Percentiles rank a stretch among this genome's conserved stretches.
These are phyloP conservation scores for Asclepias syriaca DNA, from an alignment of 257 asterid species.

Conservation along the genomic window DNA sequence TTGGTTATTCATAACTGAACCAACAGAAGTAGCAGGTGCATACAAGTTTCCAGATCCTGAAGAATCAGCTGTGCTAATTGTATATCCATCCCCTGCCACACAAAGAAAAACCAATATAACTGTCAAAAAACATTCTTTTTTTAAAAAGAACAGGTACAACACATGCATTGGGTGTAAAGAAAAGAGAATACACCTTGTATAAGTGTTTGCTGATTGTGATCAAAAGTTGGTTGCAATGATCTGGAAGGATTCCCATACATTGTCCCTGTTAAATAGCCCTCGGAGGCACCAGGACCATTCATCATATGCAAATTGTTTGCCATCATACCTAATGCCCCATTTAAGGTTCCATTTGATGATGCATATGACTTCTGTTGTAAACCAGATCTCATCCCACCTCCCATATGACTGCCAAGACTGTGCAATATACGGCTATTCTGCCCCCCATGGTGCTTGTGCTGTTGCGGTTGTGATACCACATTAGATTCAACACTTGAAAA, in stretches of 20 bases:
- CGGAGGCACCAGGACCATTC: conserved; percentile 52
- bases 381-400: conserved; percentile 71
- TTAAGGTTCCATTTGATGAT: conserved; percentile 49
- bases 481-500: conserved; percentile 58
- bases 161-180: neutral
- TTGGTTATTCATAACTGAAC: conserved; percentile 46
- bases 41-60: conserved; percentile 63
- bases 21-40: conserved; percentile 50
- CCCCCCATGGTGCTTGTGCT: conserved; percentile 71
- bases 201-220: conserved; percentile 64
- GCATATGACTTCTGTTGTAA: conserved; percentile 76
- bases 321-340: conserved; percentile 66
- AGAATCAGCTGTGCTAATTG: conserved; percentile 50
- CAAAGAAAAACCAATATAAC: neutral
- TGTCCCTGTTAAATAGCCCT: conserved; percentile 50
- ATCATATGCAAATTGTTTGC: conserved; percentile 44
- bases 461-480: conserved; percentile 52
- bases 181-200: conserved; percentile 46
- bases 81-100: conserved; percentile 73
- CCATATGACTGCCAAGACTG: conserved; percentile 75
- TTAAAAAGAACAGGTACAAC: neutral
- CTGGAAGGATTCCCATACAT: conserved; percentile 52
- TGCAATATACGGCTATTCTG: conserved; percentile 80
- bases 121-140: neutral
- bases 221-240: conserved; percentile 47